Base-by-base conservation (phyloP, 306 rosid genomes). In the Malus asiatica region DNA sequence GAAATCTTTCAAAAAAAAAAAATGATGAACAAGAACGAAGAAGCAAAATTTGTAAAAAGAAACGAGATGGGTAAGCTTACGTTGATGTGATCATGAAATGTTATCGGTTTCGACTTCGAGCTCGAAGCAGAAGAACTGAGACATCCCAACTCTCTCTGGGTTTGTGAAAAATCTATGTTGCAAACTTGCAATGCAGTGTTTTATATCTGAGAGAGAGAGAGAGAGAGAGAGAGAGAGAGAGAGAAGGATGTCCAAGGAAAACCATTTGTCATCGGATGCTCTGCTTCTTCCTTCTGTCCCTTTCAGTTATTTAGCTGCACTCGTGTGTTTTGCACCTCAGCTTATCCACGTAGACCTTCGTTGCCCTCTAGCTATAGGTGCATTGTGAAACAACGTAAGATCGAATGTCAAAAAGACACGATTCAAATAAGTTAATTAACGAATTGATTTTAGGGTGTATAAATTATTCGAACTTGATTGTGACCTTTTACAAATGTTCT, bases 241-340 rank as follows among this genome's bases (percentile, higher is more conserved):
- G 63, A 80, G 71, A 78, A 62, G 68, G 84, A 73, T 77, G 60
- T 76, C 72, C 76, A 40, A 25, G 44, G 45, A 61, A 82, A 76
- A 13, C 55, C 18, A 48, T 48, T 68, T 67, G 66, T 79, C 83
- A 72, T 83, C 27, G 86, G 86, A 78, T 83, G 79, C 83, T 75
- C 77, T 70, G 66, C 35, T 12, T 33, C 33, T 13, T 75, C 75
- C 71, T 48, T 60, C 53, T 20, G 78, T 78, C 80, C 19, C 77
- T 78, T 68, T 74, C 80, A 33, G 68, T 57, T 55, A 2, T 30
- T 45, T n/a, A 0, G 45, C 18, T 10, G 19, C 20, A 27, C 48
- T 77, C 61, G 38, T 44, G 64, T 60, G 76, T 68, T 60, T 70
- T 32, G 71, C 32, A 15, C 63, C 53, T 7, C 38, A 35, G 29